Evolutionary conservation across 768 basidiomycete species (phyloP), one percentile per base, ranked within the genome.

Genomic region (Lentinula boryana): DNA sequence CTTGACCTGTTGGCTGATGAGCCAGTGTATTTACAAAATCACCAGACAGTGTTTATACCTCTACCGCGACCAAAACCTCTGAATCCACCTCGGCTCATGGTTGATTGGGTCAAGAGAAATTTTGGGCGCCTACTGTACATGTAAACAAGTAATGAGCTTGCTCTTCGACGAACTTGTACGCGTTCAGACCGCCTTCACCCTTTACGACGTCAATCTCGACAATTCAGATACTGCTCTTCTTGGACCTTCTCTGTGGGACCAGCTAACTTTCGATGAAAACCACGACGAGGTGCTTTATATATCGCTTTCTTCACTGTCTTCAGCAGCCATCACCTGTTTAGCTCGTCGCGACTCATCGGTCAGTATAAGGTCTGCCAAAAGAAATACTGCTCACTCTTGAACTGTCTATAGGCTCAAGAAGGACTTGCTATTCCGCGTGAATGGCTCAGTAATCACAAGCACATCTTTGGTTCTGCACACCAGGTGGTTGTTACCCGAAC

Each of bases 41-140:
- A 48, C 60, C 50, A 55, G 49, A 15, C 16, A 21, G 2, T 43
- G 7, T 46, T 50, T 70, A 59, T 63, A 78, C 83, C 78, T 68
- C 82, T 80, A 50, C 85, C 83, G 21, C 87, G 77, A 62, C 79
- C 72, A 68, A 77, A 81, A 62, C 84, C 83, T 77, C 86, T 75
- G 62, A 68, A 62, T 58, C 77, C 74, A 62, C 85, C 83, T 63
- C 87, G 78, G 71, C 68, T 80, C 82, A 85, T 84, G 68, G 50
- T 48, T 57, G 59, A 54, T 40, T 56, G 18, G 18, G 16, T 40
- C 9, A 43, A 56, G 40, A 56, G 38, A 56, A 41, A 38, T 12
- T 4, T 38, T 54, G 35, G 18, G 53, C 53, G 53, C 36, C 31
- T 49, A 48, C 32, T 43, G 32, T 31, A 27, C 3, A 27, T 27